Evolutionary conservation across 2,329 filamentous ascomycete genomes (phyloP).

Genomic region (Botryotinia convoluta): DNA sequence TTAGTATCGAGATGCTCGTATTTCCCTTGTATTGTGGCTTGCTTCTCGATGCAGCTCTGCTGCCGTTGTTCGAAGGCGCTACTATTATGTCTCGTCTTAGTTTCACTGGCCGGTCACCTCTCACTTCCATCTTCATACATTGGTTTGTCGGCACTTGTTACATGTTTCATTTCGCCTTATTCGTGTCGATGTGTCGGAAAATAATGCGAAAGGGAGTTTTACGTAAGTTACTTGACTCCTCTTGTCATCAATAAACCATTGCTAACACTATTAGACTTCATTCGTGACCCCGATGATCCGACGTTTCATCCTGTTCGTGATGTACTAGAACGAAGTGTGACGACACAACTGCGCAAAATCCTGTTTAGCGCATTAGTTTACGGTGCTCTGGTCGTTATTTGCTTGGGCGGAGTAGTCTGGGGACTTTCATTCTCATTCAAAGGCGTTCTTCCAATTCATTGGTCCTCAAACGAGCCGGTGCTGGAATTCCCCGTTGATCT

Average conservation of each 20-base stretch:
- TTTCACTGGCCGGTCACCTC: constrained; percentile 75
- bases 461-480: constrained; percentile 87
- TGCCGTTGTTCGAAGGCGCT: constrained; percentile 83
- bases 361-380: constrained; percentile 95
- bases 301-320: constrained; percentile 97
- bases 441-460: constrained; percentile 82
- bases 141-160: constrained; percentile 99
- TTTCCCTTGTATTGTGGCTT: constrained; percentile 96
- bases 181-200: constrained; percentile 98
- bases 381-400: constrained; percentile 86
- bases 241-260: not conserved
- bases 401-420: constrained; percentile 95
- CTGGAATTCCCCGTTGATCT: constrained; percentile 93
- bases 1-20: constrained; percentile 97
- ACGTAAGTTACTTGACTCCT: constrained; percentile 55
- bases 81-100: constrained; percentile 73
- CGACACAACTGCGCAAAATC: constrained; percentile 93
- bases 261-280: constrained; percentile 68
- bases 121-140: constrained; percentile 92
- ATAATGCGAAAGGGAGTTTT: constrained; percentile 94
- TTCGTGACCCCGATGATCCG: constrained; percentile 94
- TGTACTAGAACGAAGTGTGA: constrained; percentile 87
- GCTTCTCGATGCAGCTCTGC: constrained; percentile 80
- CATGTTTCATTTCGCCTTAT: constrained; percentile 99
- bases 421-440: constrained; percentile 67